These are phyloP conservation scores for Bryum argenteum DNA, from an alignment of 225 moss, liverwort and hornwort species.

Conservation along the genomic window DNA sequence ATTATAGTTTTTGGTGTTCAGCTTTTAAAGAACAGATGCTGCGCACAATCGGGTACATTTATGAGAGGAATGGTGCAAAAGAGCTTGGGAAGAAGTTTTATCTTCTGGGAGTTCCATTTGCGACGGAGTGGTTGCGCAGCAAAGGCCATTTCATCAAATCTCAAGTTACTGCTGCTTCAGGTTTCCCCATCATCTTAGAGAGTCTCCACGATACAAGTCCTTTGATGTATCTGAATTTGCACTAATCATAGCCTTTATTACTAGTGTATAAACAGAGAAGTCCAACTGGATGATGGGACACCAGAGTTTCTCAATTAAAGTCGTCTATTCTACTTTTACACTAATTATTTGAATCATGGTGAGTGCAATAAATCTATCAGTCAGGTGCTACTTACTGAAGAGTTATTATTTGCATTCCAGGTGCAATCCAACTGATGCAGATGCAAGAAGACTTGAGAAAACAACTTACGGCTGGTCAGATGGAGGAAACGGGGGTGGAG, in stretches of 20 bases:
- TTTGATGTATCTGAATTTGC: too few species aligned
- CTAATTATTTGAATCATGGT: too few species aligned
- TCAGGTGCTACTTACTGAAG: too few species aligned
- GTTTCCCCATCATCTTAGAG: slow-evolving; percentile 27
- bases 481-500: slow-evolving; percentile 49
- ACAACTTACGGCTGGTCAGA: slow-evolving; percentile 53
- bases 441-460: slow-evolving; percentile 77
- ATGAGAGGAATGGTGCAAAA: slow-evolving; percentile 79
- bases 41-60: slow-evolving; percentile 82
- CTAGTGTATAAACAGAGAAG: too few species aligned
- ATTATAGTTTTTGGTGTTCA: slow-evolving; percentile 1
- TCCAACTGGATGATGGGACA: too few species aligned
- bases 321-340: too few species aligned
- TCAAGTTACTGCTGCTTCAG: slow-evolving; percentile 80
- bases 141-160: slow-evolving; percentile 90
- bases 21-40: slow-evolving; percentile 86
- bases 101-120: slow-evolving; percentile 75
- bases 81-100: slow-evolving; percentile 82
- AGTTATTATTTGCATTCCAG: slow-evolving; percentile 33
- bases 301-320: too few species aligned
- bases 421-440: slow-evolving; percentile 82
- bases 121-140: slow-evolving; percentile 88
- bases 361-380: too few species aligned
- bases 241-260: too few species aligned
- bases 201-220: background rate